A percentile compares a stretch with the other conserved stretches of the same genome.
Conservation (phyloP, 2,329 filamentous ascomycete species). For the Monilinia fructigena region DNA sequence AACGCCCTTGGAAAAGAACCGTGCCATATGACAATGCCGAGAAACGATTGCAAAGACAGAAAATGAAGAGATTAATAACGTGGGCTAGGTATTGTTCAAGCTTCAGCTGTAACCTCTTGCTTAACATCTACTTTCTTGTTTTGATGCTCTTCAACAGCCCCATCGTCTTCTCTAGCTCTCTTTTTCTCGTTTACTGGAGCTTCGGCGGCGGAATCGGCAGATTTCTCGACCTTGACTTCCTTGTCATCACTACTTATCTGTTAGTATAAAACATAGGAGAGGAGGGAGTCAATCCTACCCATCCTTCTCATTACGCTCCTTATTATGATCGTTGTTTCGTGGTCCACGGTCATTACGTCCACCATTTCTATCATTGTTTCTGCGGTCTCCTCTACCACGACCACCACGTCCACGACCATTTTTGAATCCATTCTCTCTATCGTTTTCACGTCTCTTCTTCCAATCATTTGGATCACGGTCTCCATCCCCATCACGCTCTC, state of each 20-base stretch:
- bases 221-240: conserved; percentile 26
- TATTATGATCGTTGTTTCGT: conserved; percentile 41
- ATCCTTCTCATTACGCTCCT: conserved; percentile 41
- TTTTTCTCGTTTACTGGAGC: conserved; percentile 34
- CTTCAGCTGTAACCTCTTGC: conserved; percentile 30
- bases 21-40: not conserved
- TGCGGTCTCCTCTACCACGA: conserved; percentile 43
- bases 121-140: conserved; percentile 60
- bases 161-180: conserved; percentile 47
- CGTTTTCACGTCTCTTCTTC: conserved; percentile 62
- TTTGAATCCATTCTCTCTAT: conserved; percentile 60
- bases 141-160: conserved; percentile 47
- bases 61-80: conserved; percentile 9
- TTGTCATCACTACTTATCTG: conserved; percentile 26
- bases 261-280: conserved; percentile 23
- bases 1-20: conserved; percentile 18
- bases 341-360: conserved; percentile 45
- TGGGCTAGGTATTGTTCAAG: conserved; percentile 33
- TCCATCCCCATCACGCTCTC: conserved; percentile 29
- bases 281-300: conserved; percentile 28
- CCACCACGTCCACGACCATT: conserved; percentile 38
- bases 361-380: conserved; percentile 15
- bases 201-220: conserved; percentile 28
- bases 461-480: conserved; percentile 56
- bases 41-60: conserved; percentile 21